Conservation (phyloP, 768 basidiomycete species). For the Lactarius deliciosus region DNA sequence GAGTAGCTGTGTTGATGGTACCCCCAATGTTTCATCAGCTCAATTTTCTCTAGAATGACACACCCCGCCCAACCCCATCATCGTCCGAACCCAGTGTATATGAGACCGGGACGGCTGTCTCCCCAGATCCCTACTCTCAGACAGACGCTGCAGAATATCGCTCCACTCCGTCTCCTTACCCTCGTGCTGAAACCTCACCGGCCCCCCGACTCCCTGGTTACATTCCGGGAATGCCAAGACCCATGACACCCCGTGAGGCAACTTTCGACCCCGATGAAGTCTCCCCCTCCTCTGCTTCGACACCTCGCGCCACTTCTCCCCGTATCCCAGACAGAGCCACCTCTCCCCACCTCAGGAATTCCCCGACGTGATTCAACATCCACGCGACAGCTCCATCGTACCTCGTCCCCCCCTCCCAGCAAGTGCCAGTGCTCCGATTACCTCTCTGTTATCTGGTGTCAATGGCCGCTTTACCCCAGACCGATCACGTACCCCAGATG, state of each 20-base stretch:
- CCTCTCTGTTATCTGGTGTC: slow-evolving; percentile 49
- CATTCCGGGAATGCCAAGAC: slow-evolving; percentile 86
- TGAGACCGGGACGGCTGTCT: slow-evolving; percentile 71
- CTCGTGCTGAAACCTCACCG: slow-evolving; percentile 52
- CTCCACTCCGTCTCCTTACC: slow-evolving; percentile 59
- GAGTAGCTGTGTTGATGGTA: slow-evolving; percentile 14
- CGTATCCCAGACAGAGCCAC: slow-evolving; percentile 39
- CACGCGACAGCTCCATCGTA: slow-evolving; percentile 45
- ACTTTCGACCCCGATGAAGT: slow-evolving; percentile 68
- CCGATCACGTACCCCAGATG: slow-evolving; percentile 32
- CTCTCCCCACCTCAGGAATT: slow-evolving; percentile 42
- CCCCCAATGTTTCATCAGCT: slow-evolving; percentile 5
- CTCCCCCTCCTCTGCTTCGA: slow-evolving; percentile 65
- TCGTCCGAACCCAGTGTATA: slow-evolving; percentile 39
- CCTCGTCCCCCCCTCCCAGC: slow-evolving; percentile 49
- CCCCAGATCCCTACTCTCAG: slow-evolving; percentile 53
- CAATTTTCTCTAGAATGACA: slow-evolving; percentile 11
- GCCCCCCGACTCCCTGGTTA: slow-evolving; percentile 71
- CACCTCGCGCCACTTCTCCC: slow-evolving; percentile 77
- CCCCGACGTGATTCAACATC: slow-evolving; percentile 55
- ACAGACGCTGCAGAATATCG: slow-evolving; percentile 50
- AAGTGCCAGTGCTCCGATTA: slow-evolving; percentile 33
- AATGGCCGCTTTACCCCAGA: slow-evolving; percentile 69
- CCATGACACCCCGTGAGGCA: slow-evolving; percentile 82
- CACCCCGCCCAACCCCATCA: neutral